Evolutionary conservation across 116 monocot species (phyloP).

Genomic region (Zostera marina): DNA sequence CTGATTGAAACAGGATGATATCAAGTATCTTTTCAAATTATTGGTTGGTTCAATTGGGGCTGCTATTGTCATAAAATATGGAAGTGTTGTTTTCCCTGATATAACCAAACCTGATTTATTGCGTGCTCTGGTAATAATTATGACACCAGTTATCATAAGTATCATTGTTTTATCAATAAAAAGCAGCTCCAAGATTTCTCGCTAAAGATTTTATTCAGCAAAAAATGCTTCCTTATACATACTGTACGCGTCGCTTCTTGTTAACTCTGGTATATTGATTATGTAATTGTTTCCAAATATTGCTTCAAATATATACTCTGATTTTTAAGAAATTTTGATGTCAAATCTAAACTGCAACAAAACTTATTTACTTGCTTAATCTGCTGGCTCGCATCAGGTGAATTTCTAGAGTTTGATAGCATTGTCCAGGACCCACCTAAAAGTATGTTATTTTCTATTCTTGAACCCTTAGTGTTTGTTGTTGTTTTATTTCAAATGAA

Average conservation of each 20-base stretch:
- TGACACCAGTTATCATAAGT: conserved; percentile 39
- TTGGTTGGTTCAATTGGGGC: conserved; percentile 42
- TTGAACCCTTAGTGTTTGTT: no score
- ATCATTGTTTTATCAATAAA: conserved; percentile 46
- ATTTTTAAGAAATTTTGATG: no score
- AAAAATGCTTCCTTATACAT: neutral
- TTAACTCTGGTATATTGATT: neutral
- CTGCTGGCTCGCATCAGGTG: no score
- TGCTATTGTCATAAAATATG: conserved; percentile 59
- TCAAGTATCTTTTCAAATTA: conserved; percentile 45
- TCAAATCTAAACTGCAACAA: no score
- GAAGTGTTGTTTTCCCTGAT: conserved; percentile 64
- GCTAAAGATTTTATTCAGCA: neutral
- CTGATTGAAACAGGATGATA: conserved; percentile 20
- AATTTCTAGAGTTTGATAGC: no score
- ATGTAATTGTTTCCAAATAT: neutral
- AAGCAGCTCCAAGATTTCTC: conserved; percentile 13
- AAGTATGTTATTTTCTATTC: no score
- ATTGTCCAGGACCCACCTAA: no score
- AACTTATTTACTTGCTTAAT: no score
- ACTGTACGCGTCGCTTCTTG: neutral
- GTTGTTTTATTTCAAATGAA: no score
- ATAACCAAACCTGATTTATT: conserved; percentile 51
- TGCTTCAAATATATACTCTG: no score
- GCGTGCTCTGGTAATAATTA: conserved; percentile 51